Percentiles rank a stretch among this genome's conserved stretches.
These are phyloP conservation scores for Periconia macrospinosa DNA, from an alignment of 2,329 filamentous ascomycete genomes.

Conservation along the genomic window DNA sequence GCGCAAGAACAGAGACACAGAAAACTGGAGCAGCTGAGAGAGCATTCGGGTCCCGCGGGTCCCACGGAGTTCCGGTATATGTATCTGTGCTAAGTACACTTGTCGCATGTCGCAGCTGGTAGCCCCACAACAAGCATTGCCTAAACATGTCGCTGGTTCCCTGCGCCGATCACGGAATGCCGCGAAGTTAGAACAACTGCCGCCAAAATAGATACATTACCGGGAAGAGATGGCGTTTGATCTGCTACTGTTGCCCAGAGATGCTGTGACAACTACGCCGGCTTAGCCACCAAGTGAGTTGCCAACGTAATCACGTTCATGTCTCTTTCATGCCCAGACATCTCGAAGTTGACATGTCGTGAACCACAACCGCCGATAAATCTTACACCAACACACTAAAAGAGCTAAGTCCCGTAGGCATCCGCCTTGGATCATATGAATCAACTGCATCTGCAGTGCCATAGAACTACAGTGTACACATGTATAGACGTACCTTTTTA, in stretches of 20 bases:
- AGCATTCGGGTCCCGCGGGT: not conserved
- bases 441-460: not conserved
- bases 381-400: not conserved
- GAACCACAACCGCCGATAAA: not conserved
- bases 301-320: not conserved
- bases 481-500: no score
- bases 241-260: not conserved
- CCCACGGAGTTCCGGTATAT: not conserved
- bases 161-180: not conserved
- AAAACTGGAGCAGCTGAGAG: not conserved
- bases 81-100: not conserved
- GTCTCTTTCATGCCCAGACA: not conserved
- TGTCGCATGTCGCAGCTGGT: not conserved
- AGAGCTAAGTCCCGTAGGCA: not conserved
- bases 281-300: not conserved
- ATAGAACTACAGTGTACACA: no score
- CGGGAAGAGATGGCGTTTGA: not conserved
- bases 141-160: not conserved
- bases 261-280: not conserved
- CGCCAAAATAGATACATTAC: no score
- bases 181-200: no score
- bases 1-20: no score
- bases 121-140: not conserved
- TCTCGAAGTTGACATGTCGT: not conserved
- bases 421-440: no score